These are phyloP conservation scores for Pyrus hybrid DNA, from an alignment of 331 rosid genomes.

Conservation along the genomic window DNA sequence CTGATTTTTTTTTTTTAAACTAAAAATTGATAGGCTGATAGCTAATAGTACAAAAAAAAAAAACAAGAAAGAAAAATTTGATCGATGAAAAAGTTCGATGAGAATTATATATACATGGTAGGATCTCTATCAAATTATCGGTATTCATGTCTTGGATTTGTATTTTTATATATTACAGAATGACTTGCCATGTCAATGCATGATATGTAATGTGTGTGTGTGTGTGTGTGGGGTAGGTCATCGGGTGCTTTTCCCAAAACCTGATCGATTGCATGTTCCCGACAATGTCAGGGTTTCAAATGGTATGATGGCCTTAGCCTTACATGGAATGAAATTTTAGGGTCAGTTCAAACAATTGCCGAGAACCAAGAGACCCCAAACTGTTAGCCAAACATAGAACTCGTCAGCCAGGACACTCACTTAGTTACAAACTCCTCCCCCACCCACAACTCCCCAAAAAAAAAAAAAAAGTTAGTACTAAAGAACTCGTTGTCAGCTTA, in stretches of 20 bases:
- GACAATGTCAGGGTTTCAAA: slow-evolving; percentile 66
- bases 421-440: background rate
- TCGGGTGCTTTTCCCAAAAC: slow-evolving; percentile 32
- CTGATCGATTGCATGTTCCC: slow-evolving; percentile 60
- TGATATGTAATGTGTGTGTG: background rate
- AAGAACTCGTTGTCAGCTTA: no score
- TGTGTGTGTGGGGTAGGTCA: slow-evolving; percentile 8
- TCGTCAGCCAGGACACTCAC: slow-evolving; percentile 6
- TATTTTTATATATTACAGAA: slow-evolving; percentile 4
- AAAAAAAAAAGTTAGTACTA: background rate
- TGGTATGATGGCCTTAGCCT: slow-evolving; percentile 61
- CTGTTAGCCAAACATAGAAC: slow-evolving; percentile 26
- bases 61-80: background rate
- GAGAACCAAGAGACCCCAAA: slow-evolving; percentile 35
- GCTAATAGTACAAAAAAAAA: no score
- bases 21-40: no score
- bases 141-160: slow-evolving; percentile 35
- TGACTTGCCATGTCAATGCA: slow-evolving; percentile 13
- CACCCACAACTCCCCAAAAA: background rate
- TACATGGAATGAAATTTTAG: slow-evolving; percentile 40
- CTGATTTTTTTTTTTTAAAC: background rate
- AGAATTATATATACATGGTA: background rate
- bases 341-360: slow-evolving; percentile 28
- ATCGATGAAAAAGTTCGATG: background rate
- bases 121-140: slow-evolving; percentile 15